These are phyloP conservation scores for Colletotrichum endophyticum DNA, from an alignment of 2,329 filamentous ascomycete species.

Conservation along the genomic window DNA sequence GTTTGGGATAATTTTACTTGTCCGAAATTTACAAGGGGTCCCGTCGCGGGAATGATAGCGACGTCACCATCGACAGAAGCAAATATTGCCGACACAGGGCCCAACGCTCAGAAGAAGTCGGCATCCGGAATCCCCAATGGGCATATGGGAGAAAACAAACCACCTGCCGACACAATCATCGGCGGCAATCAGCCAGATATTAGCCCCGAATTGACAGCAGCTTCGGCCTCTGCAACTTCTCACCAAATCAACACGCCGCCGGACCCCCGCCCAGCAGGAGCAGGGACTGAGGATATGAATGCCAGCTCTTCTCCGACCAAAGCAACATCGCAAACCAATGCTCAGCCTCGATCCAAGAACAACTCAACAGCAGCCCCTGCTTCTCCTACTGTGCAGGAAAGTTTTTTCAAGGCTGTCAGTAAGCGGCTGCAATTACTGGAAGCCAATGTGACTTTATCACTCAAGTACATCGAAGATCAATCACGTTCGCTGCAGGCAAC, in stretches of 20 bases:
- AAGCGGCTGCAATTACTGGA: slow-evolving; percentile 92
- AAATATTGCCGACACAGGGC: neutral
- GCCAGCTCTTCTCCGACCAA: slow-evolving; percentile 24
- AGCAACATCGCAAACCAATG: slow-evolving; percentile 29
- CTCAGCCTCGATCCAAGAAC: slow-evolving; percentile 39
- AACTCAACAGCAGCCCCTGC: slow-evolving; percentile 50
- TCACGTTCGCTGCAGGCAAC: slow-evolving; percentile 89
- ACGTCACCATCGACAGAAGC: neutral
- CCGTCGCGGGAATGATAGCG: neutral
- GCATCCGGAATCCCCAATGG: neutral
- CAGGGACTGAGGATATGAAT: neutral
- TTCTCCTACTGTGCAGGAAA: slow-evolving; percentile 89
- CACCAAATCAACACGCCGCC: neutral
- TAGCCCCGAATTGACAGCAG: neutral
- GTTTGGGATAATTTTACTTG: neutral
- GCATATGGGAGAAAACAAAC: neutral
- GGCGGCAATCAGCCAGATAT: neutral
- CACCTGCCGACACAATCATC: neutral
- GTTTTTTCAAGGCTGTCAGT: slow-evolving; percentile 95
- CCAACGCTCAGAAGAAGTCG: neutral
- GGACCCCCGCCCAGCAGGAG: neutral
- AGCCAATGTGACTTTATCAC: slow-evolving; percentile 87
- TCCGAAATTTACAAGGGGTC: neutral
- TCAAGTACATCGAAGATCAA: slow-evolving; percentile 97
- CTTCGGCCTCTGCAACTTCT: neutral